Percentiles rank a stretch among this genome's conserved stretches.
Evolutionary conservation across 2,329 filamentous ascomycete species (phyloP).

Genomic region (Dothistroma pini): DNA sequence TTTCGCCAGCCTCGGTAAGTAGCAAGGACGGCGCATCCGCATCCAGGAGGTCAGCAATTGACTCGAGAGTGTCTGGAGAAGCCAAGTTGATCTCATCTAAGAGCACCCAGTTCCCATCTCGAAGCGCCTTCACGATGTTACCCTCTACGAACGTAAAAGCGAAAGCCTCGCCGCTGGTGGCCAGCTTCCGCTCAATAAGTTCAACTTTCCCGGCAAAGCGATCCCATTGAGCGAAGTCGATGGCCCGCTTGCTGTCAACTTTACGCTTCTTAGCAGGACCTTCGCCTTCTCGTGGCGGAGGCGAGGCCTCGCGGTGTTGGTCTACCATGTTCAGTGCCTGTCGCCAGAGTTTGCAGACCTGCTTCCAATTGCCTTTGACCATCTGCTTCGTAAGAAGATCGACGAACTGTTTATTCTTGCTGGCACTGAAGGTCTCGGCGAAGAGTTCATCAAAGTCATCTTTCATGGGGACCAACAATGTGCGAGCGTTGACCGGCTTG

Average conservation of each 20-base stretch:
- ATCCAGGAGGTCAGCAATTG: slow-evolving; percentile 83
- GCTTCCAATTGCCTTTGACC: slow-evolving; percentile 80
- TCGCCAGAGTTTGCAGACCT: slow-evolving; percentile 78
- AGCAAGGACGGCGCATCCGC: slow-evolving; percentile 74
- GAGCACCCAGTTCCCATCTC: slow-evolving; percentile 95
- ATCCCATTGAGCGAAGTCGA: slow-evolving; percentile 66
- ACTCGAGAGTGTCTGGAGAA: slow-evolving; percentile 89
- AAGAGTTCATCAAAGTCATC: slow-evolving; percentile 94
- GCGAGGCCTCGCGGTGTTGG: slow-evolving; percentile 48
- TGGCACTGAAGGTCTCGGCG: slow-evolving; percentile 76
- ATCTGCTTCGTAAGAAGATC: slow-evolving; percentile 76
- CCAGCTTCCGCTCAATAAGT: slow-evolving; percentile 75
- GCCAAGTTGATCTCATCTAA: slow-evolving; percentile 97
- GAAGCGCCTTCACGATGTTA: slow-evolving; percentile 90
- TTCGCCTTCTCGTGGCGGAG: slow-evolving; percentile 45
- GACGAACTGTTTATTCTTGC: slow-evolving; percentile 83
- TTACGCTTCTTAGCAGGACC: slow-evolving; percentile 71
- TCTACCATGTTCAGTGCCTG: slow-evolving; percentile 87
- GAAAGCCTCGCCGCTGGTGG: slow-evolving; percentile 69
- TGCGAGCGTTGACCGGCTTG: slow-evolving; percentile 90
- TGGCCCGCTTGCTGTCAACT: slow-evolving; percentile 50
- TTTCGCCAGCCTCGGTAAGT: slow-evolving; percentile 87
- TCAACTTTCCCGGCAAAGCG: slow-evolving; percentile 69
- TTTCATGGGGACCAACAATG: slow-evolving; percentile 80
- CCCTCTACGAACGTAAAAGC: slow-evolving; percentile 96